Conservation (phyloP, 2,329 filamentous ascomycete species). For the Tolypocladium guangdongense region DNA sequence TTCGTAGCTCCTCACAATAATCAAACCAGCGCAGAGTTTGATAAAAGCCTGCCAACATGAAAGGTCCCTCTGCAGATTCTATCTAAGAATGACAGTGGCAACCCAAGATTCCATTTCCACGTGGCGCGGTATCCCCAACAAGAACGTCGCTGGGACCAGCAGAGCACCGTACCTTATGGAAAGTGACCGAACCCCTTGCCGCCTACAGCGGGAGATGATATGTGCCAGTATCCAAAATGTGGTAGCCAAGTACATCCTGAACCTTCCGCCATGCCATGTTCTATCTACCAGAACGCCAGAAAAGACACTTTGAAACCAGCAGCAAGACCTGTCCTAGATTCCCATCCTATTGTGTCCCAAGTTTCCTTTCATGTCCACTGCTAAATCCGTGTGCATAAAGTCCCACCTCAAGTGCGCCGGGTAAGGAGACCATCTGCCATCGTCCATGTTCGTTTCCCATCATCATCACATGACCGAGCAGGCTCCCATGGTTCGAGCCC, state of each 20-base stretch:
- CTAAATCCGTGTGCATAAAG: background rate
- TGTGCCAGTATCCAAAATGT: background rate
- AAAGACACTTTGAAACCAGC: background rate
- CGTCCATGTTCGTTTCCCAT: background rate
- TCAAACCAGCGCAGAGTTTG: background rate
- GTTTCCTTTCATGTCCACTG: background rate
- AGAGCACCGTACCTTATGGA: background rate
- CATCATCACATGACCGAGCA: constrained; percentile 52
- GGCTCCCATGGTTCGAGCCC: constrained; percentile 51
- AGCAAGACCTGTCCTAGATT: background rate
- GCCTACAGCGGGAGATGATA: background rate
- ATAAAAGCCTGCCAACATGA: background rate
- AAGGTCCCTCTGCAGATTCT: background rate
- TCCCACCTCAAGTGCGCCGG: background rate
- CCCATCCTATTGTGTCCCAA: background rate
- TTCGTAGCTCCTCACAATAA: background rate
- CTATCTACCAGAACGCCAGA: background rate
- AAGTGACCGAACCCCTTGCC: background rate
- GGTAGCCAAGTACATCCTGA: background rate
- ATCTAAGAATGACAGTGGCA: background rate
- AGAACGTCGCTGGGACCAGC: background rate
- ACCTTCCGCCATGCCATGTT: background rate
- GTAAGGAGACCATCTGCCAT: background rate
- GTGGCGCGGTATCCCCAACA: background rate
- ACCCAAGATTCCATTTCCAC: background rate